Percentiles rank a stretch among this genome's conserved stretches.
phyloP scores from a whole-genome alignment of 2,329 filamentous ascomycete species.

The Amauroascus verrucosus region DNA sequence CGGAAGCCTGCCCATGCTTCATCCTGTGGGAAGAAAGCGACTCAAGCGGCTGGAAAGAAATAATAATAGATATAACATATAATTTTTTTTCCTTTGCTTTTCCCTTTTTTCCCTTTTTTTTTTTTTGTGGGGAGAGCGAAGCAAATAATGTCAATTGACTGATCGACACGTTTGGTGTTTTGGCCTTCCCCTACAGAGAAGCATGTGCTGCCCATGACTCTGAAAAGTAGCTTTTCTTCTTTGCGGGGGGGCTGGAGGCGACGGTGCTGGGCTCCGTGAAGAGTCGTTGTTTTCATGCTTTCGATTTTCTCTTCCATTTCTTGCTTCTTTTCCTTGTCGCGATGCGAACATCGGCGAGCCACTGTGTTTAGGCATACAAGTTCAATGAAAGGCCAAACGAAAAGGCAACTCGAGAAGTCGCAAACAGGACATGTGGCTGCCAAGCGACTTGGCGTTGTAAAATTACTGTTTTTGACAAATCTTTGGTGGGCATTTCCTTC shows the following conservation, averaged over 20 bases:
- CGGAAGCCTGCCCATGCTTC: not conserved
- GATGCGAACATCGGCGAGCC: too few species aligned
- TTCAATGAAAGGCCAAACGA: not conserved
- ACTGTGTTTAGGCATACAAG: too few species aligned
- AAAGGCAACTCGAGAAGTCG: too few species aligned
- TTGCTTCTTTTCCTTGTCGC: too few species aligned
- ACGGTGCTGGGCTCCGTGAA: too few species aligned
- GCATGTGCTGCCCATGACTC: too few species aligned
- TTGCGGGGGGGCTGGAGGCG: too few species aligned
- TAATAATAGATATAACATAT: not conserved
- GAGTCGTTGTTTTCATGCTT: too few species aligned
- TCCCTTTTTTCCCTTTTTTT: too few species aligned
- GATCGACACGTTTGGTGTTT: conserved; percentile 8
- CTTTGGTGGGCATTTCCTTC: not conserved
- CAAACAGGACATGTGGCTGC: not conserved
- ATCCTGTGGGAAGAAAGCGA: not conserved
- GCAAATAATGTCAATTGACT: not conserved
- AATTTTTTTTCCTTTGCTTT: too few species aligned
- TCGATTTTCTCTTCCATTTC: too few species aligned
- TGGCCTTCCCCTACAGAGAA: not conserved
- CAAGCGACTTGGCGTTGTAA: not conserved
- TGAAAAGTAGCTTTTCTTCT: not conserved
- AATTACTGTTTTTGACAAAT: not conserved
- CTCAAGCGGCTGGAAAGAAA: not conserved
- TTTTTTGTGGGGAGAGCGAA: not conserved